phyloP scores from a whole-genome alignment of 2,329 filamentous ascomycete species.

The Pyricularia grisea region DNA sequence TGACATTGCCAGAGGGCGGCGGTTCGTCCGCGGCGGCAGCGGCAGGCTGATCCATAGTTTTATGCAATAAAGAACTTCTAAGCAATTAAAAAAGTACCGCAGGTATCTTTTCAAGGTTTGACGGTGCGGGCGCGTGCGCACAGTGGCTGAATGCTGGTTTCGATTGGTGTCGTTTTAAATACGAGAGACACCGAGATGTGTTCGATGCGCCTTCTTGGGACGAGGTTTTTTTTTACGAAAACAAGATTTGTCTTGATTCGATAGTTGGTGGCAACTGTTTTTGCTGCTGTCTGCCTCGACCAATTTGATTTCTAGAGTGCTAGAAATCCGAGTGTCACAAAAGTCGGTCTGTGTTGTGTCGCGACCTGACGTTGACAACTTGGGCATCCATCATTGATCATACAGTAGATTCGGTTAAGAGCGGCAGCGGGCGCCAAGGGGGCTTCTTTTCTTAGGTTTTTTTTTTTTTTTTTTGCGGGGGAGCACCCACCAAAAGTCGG shows the following conservation, averaged over 20 bases:
- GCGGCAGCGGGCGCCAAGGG: not conserved
- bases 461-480: not conserved
- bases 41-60: not conserved
- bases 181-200: no score
- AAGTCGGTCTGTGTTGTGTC: not conserved
- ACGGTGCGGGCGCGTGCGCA: not conserved
- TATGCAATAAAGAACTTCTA: not conserved
- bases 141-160: not conserved
- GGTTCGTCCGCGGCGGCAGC: conserved; percentile 9
- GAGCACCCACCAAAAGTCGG: not conserved
- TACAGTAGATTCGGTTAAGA: not conserved
- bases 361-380: not conserved
- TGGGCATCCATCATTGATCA: not conserved
- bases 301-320: not conserved
- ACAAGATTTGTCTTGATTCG: not conserved
- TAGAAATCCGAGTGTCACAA: not conserved
- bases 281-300: not conserved
- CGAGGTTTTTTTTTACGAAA: not conserved
- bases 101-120: not conserved
- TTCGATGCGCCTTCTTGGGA: no score
- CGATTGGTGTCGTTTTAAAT: not conserved
- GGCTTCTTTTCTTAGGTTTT: not conserved
- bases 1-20: conserved; percentile 6
- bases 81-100: not conserved
- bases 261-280: not conserved